These are phyloP conservation scores for Pisolithus marmoratus DNA, from an alignment of 768 basidiomycete genomes.

Conservation along the genomic window DNA sequence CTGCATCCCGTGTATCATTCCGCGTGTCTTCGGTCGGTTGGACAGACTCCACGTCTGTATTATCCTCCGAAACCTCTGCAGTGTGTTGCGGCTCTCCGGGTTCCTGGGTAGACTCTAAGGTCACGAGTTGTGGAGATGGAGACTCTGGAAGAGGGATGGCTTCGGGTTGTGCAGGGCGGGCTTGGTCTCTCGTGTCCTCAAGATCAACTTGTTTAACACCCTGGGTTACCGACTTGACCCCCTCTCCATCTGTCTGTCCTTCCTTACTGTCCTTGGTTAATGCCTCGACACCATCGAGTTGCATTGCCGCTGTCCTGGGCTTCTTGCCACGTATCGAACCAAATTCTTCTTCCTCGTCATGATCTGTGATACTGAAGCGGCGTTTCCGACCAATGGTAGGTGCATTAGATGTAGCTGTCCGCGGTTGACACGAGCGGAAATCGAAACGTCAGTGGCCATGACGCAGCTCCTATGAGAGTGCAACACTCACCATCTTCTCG, in stretches of 20 bases:
- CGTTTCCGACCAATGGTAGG: slow-evolving; percentile 66
- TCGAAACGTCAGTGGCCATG: slow-evolving; percentile 2
- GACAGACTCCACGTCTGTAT: slow-evolving; percentile 5
- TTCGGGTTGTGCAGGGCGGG: slow-evolving; percentile 20
- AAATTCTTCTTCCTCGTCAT: slow-evolving; percentile 35
- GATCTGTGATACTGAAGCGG: slow-evolving; percentile 45
- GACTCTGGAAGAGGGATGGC: slow-evolving; percentile 36
- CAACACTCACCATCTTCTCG: slow-evolving; percentile 61
- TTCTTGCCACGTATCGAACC: slow-evolving; percentile 27
- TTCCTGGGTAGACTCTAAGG: slow-evolving; percentile 1
- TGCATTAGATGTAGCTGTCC: slow-evolving; percentile 69
- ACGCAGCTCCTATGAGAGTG: slow-evolving; percentile 7
- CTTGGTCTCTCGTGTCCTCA: slow-evolving; percentile 31
- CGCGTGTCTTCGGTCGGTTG: not conserved
- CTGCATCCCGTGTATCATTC: slow-evolving; percentile 8
- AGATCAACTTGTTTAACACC: slow-evolving; percentile 68
- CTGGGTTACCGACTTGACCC: slow-evolving; percentile 64
- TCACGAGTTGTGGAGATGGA: slow-evolving; percentile 20
- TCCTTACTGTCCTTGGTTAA: not conserved
- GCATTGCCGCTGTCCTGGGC: slow-evolving; percentile 37
- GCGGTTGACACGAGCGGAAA: slow-evolving; percentile 11
- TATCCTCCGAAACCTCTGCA: not conserved
- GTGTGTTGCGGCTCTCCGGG: no score
- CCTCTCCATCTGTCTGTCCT: slow-evolving; percentile 26
- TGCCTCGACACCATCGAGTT: not conserved